Evolutionary conservation across 441 rosid species (phyloP).

Genomic region (Arabidopsis hybrid): DNA sequence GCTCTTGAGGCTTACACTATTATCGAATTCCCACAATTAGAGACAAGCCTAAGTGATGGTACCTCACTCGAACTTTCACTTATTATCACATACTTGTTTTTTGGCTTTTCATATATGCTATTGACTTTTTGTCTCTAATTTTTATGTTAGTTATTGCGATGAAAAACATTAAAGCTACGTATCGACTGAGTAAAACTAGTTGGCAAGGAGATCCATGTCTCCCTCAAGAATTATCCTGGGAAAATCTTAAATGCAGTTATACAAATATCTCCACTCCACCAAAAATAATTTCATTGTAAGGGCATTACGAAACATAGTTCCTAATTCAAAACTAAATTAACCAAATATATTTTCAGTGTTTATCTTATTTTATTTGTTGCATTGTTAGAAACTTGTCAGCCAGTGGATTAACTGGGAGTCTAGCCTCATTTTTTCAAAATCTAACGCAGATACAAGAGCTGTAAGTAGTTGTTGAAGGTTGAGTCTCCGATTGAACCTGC

Average conservation of each 20-base stretch:
- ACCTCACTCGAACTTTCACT: background rate
- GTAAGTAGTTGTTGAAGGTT: slow-evolving; percentile 37
- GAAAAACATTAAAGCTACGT: slow-evolving; percentile 29
- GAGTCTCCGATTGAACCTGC: too few species aligned
- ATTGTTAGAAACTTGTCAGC: slow-evolving; percentile 26
- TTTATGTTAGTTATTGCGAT: slow-evolving; percentile 12
- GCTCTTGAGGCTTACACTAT: slow-evolving; percentile 30
- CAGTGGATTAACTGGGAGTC: slow-evolving; percentile 38
- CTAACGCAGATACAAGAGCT: slow-evolving; percentile 35
- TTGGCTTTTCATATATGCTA: background rate
- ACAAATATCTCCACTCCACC: slow-evolving; percentile 14
- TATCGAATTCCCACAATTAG: slow-evolving; percentile 14
- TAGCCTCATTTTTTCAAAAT: slow-evolving; percentile 18
- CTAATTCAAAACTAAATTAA: background rate
- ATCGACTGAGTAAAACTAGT: slow-evolving; percentile 20
- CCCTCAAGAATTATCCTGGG: slow-evolving; percentile 43
- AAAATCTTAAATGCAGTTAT: slow-evolving; percentile 46
- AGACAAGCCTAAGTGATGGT: slow-evolving; percentile 33
- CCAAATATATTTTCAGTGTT: background rate
- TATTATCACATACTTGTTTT: background rate
- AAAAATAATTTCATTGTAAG: slow-evolving; percentile 36
- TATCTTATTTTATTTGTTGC: background rate
- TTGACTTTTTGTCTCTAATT: background rate
- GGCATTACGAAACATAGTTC: background rate
- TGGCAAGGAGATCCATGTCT: slow-evolving; percentile 60